Percentiles rank a stretch among this genome's conserved stretches.
These are phyloP conservation scores for Ogataea hybrid DNA, from an alignment of 1,139 yeast species.

Conservation along the genomic window DNA sequence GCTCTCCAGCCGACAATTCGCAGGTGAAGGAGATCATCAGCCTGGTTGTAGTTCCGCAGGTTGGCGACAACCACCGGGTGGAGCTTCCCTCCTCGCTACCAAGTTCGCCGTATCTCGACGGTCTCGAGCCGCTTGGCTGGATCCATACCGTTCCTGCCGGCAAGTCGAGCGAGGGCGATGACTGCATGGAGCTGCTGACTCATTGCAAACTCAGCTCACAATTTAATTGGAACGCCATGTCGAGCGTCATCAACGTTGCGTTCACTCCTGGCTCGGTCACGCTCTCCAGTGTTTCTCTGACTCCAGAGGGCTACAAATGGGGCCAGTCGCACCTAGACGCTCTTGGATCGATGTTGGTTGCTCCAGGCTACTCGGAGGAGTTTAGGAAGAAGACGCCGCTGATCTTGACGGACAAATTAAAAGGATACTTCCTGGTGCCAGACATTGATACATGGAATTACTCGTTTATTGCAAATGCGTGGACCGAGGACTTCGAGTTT, in stretches of 20 bases:
- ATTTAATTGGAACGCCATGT: slow-evolving; percentile 37
- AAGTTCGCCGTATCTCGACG: slow-evolving; percentile 36
- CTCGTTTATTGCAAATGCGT: slow-evolving; percentile 83
- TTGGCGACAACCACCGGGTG: slow-evolving; percentile 69
- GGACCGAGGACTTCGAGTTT: slow-evolving; percentile 62
- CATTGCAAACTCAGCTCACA: slow-evolving; percentile 47
- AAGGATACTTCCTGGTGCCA: slow-evolving; percentile 88
- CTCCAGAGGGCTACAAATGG: slow-evolving; percentile 74
- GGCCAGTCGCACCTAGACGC: slow-evolving; percentile 64
- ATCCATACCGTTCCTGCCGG: slow-evolving; percentile 77
- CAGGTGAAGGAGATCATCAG: slow-evolving; percentile 76
- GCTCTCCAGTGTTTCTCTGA: slow-evolving; percentile 61
- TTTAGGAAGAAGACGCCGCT: slow-evolving; percentile 69
- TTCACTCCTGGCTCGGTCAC: slow-evolving; percentile 87
- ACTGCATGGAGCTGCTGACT: slow-evolving; percentile 68
- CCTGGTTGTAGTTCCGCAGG: slow-evolving; percentile 83
- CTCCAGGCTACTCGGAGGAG: slow-evolving; percentile 53
- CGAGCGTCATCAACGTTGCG: slow-evolving; percentile 63
- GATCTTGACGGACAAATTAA: slow-evolving; percentile 68
- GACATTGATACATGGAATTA: slow-evolving; percentile 87
- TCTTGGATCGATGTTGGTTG: slow-evolving; percentile 28
- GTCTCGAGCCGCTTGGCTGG: slow-evolving; percentile 72
- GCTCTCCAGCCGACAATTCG: slow-evolving; percentile 65
- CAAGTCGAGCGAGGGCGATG: slow-evolving; percentile 43
- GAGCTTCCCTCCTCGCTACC: slow-evolving; percentile 58